Conservation (phyloP, 495 filamentous ascomycete genomes). For the Lasiosphaeria hispida region DNA sequence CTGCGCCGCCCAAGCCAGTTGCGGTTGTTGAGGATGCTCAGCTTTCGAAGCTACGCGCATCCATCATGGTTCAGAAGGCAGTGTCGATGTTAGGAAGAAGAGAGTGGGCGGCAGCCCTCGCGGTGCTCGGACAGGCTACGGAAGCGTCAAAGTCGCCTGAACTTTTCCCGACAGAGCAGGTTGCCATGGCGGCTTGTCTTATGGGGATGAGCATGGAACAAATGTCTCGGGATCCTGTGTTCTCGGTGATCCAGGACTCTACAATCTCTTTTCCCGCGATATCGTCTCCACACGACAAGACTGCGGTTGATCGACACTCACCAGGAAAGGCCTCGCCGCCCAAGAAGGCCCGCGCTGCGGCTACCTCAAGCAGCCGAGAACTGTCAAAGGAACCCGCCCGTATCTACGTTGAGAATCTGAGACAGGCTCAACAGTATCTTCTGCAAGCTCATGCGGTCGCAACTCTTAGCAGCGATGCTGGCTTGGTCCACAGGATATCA, state of each 20-base stretch:
- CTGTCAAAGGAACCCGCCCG: constrained; percentile 31
- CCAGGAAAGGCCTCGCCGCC: constrained; percentile 27
- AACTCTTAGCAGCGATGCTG: constrained; percentile 42
- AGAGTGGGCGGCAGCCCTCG: constrained; percentile 52
- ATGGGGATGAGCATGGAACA: constrained; percentile 61
- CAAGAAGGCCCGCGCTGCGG: constrained; percentile 20
- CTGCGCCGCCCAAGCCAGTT: constrained; percentile 19
- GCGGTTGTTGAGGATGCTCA: constrained; percentile 47
- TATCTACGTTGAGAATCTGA: constrained; percentile 57
- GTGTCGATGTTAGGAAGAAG: constrained; percentile 52
- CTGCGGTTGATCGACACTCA: constrained; percentile 19
- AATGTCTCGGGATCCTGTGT: constrained; percentile 77
- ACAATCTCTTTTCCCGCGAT: constrained; percentile 80
- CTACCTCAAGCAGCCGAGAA: constrained; percentile 6
- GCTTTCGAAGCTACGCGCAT: constrained; percentile 56
- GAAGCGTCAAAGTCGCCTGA: constrained; percentile 39
- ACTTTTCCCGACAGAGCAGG: constrained; percentile 43
- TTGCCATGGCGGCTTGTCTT: constrained; percentile 58
- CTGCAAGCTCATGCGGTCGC: constrained; percentile 55
- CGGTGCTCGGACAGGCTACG: constrained; percentile 48
- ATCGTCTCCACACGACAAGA: constrained; percentile 22
- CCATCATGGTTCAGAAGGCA: constrained; percentile 65
- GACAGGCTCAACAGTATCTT: constrained; percentile 59
- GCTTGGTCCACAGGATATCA: constrained; percentile 56
- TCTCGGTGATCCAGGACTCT: constrained; percentile 86